Percentiles rank a stretch among this genome's conserved stretches.
phyloP scores from a whole-genome alignment of 2,329 filamentous ascomycete genomes.

The Setomelanomma holmii region DNA sequence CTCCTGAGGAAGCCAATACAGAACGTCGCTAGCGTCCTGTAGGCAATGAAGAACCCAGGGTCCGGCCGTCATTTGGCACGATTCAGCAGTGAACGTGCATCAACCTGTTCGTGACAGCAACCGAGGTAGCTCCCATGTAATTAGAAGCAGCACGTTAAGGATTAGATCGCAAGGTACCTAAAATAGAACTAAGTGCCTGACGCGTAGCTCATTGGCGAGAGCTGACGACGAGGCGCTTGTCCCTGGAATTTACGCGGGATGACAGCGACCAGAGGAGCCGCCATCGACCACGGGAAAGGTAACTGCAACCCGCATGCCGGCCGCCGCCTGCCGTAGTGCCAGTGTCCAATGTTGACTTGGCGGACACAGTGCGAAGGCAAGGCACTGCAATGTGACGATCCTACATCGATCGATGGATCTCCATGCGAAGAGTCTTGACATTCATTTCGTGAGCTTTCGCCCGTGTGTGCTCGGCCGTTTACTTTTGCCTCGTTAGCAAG shows the following conservation, averaged over 20 bases:
- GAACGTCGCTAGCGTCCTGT: constrained; percentile 4
- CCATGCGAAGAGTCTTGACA: background rate
- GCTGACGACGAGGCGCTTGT: constrained; percentile 3
- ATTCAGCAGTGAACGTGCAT: constrained; percentile 3
- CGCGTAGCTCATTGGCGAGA: constrained; percentile 4
- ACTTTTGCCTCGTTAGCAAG: background rate
- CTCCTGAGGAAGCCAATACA: constrained; percentile 4
- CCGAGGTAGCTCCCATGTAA: constrained; percentile 3
- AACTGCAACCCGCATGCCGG: constrained; percentile 1
- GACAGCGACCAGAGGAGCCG: constrained; percentile 3
- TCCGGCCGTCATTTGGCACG: constrained; percentile 1
- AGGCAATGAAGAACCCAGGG: constrained; percentile 2
- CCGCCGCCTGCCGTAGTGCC: constrained; percentile 8
- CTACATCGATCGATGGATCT: background rate
- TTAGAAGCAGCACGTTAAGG: background rate
- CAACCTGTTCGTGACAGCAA: constrained; percentile 1
- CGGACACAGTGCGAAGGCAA: background rate
- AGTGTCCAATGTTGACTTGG: constrained; percentile 1
- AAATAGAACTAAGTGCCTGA: background rate
- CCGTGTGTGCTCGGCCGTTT: background rate
- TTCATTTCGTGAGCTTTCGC: no score
- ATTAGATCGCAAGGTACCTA: background rate
- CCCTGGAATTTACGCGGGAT: constrained; percentile 7
- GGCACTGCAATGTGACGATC: background rate
- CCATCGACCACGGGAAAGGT: constrained; percentile 3